These are phyloP conservation scores for Xylaria sp. DNA, from an alignment of 2,329 filamentous ascomycete species.

Conservation along the genomic window DNA sequence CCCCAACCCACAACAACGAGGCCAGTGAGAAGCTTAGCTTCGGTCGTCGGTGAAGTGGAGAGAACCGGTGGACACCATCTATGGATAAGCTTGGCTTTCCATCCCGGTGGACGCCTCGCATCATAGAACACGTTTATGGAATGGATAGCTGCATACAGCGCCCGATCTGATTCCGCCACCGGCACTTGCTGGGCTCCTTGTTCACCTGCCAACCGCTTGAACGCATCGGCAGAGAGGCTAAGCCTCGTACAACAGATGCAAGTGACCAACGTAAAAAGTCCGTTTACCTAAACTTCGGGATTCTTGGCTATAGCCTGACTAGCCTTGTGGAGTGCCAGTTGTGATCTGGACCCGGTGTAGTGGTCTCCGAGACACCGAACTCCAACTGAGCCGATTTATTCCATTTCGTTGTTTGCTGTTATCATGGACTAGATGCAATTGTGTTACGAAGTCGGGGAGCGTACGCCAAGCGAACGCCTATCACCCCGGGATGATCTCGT, in stretches of 20 bases:
- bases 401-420: constrained; percentile 21
- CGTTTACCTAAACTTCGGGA: not conserved
- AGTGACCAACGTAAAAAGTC: not conserved
- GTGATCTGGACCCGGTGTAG: not conserved
- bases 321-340: constrained; percentile 17
- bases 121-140: not conserved
- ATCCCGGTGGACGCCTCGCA: constrained; percentile 13
- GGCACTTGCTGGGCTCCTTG: not conserved
- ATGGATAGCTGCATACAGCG: constrained; percentile 4
- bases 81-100: constrained; percentile 23
- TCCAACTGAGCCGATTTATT: constrained; percentile 15
- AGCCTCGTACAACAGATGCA: not conserved
- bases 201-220: not conserved
- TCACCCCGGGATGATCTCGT: constrained; percentile 9
- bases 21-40: constrained; percentile 12
- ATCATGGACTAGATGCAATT: constrained; percentile 15
- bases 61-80: not conserved
- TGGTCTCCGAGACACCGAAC: constrained; percentile 37
- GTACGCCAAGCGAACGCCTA: not conserved
- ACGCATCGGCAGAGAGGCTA: not conserved
- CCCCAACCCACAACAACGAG: constrained; percentile 1
- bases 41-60: constrained; percentile 47
- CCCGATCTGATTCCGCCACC: not conserved
- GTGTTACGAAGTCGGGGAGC: constrained; percentile 26
- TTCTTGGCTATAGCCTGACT: constrained; percentile 10